Percentiles rank a stretch among this genome's conserved stretches.
phyloP scores from a whole-genome alignment of 2,329 filamentous ascomycete genomes.

The Ambrosiella cleistominuta region DNA sequence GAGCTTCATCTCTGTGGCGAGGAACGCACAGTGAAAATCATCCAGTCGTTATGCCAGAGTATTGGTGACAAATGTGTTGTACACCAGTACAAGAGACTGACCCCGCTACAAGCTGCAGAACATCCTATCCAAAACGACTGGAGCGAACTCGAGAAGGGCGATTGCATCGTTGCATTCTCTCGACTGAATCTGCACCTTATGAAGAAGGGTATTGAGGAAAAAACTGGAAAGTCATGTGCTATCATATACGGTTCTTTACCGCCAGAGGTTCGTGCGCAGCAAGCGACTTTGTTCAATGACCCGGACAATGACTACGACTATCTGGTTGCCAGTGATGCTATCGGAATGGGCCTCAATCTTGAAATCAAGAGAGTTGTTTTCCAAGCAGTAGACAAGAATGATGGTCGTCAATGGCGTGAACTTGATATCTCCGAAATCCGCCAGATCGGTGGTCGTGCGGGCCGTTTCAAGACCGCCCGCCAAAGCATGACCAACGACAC shows the following conservation, averaged over 20 bases:
- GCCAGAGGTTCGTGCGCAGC: slow-evolving; percentile 79
- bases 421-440: slow-evolving; percentile 67
- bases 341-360: slow-evolving; percentile 93
- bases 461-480: slow-evolving; percentile 60
- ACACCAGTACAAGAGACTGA: slow-evolving; percentile 70
- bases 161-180: slow-evolving; percentile 78
- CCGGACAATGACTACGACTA: slow-evolving; percentile 91
- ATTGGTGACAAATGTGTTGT: slow-evolving; percentile 70
- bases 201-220: slow-evolving; percentile 57
- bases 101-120: slow-evolving; percentile 50
- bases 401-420: slow-evolving; percentile 37
- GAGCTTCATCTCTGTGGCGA: slow-evolving; percentile 93
- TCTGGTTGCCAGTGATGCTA: slow-evolving; percentile 83
- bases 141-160: slow-evolving; percentile 60
- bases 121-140: slow-evolving; percentile 47
- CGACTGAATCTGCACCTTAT: slow-evolving; percentile 65
- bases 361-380: slow-evolving; percentile 85
- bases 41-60: slow-evolving; percentile 57
- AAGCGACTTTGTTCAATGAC: slow-evolving; percentile 87
- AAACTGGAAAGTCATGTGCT: slow-evolving; percentile 65
- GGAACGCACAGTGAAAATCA: slow-evolving; percentile 59
- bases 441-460: slow-evolving; percentile 86
- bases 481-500: slow-evolving; percentile 25
- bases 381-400: slow-evolving; percentile 56
- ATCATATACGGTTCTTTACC: slow-evolving; percentile 86